These are phyloP conservation scores for Musa beccarii DNA, from an alignment of 176 grass and related monocot genomes.

Conservation along the genomic window DNA sequence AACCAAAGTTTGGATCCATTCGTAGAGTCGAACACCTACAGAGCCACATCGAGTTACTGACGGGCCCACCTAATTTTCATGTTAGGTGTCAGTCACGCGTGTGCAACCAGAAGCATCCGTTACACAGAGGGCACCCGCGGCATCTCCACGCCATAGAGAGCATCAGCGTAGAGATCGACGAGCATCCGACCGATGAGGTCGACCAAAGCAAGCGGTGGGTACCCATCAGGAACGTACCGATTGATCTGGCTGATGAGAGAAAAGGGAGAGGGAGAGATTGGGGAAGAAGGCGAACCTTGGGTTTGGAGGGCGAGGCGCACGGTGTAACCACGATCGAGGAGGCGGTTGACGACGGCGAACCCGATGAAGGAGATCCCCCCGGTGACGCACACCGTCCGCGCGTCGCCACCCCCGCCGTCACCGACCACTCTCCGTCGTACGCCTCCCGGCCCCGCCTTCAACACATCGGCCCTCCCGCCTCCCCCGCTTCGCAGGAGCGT, in stretches of 20 bases:
- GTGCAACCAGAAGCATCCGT: too few relatives aligned
- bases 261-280: background rate
- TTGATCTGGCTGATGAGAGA: too few relatives aligned
- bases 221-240: background rate
- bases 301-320: slow-evolving; percentile 85
- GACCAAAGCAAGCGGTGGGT: too few relatives aligned
- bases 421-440: slow-evolving; percentile 29
- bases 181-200: too few relatives aligned
- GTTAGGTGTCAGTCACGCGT: too few relatives aligned
- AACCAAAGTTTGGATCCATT: too few relatives aligned
- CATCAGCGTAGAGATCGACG: too few relatives aligned
- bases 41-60: too few relatives aligned
- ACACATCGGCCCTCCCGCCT: background rate
- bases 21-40: too few relatives aligned
- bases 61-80: too few relatives aligned
- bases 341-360: slow-evolving; percentile 72
- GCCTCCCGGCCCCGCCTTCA: slow-evolving; percentile 33
- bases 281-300: slow-evolving; percentile 44
- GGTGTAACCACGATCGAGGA: slow-evolving; percentile 71
- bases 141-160: too few relatives aligned
- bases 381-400: slow-evolving; percentile 71
- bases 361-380: slow-evolving; percentile 82
- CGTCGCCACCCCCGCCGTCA: slow-evolving; percentile 20
- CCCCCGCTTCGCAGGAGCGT: slow-evolving; percentile 25
- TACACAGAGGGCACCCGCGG: too few relatives aligned